phyloP scores from a whole-genome alignment of 306 rosid species.

The Vigna trinervia region DNA sequence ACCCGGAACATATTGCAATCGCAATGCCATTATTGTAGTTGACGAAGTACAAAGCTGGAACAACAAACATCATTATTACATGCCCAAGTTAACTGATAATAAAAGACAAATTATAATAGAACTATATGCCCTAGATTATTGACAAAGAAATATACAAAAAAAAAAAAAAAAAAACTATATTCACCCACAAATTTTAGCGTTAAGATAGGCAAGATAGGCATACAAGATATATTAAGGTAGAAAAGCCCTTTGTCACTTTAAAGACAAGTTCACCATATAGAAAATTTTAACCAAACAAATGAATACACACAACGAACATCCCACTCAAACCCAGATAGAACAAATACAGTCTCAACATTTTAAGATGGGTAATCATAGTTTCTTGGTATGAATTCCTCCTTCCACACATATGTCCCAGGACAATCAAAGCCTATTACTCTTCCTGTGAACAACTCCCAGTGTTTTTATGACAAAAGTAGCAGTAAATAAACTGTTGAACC shows the following conservation, averaged over 20 bases:
- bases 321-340: no score
- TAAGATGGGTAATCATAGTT: no score
- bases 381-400: no score
- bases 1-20: slow-evolving; percentile 66
- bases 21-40: slow-evolving; percentile 68
- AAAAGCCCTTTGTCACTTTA: no score
- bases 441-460: no score
- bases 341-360: no score
- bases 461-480: background rate
- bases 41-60: slow-evolving; percentile 81
- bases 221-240: no score
- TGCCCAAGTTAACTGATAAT: slow-evolving; percentile 22
- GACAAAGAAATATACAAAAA: background rate
- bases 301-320: no score
- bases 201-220: background rate
- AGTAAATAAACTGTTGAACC: background rate
- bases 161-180: background rate
- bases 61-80: slow-evolving; percentile 45
- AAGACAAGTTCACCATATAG: no score
- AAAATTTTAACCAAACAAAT: no score
- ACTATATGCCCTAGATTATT: slow-evolving; percentile 1
- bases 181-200: background rate
- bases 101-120: background rate
- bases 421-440: no score
- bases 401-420: no score